A percentile compares a stretch with the other conserved stretches of the same genome.
phyloP scores from a whole-genome alignment of 1,284 basidiomycete species.

The Trametes pubescens region DNA sequence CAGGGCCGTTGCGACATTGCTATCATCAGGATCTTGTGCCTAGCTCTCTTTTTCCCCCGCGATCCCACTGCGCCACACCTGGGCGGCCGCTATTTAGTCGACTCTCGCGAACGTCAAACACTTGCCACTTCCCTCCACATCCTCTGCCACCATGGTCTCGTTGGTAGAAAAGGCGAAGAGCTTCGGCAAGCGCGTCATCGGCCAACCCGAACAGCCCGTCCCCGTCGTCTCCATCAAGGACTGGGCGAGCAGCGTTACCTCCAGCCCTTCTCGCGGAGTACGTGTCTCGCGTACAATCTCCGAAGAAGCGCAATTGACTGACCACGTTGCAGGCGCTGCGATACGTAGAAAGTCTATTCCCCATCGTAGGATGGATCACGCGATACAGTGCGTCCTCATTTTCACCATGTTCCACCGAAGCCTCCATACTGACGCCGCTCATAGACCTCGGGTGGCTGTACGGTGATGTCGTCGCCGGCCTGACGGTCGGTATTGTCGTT shows the following conservation, averaged over 20 bases:
- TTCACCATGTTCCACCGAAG: neutral
- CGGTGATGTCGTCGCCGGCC: constrained; percentile 87
- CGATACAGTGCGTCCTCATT: constrained; percentile 75
- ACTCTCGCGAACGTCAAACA: constrained; percentile 16
- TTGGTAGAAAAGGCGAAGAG: constrained; percentile 50
- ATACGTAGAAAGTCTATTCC: constrained; percentile 81
- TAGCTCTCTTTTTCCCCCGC: constrained; percentile 26
- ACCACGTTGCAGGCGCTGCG: constrained; percentile 52
- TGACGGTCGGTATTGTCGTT: constrained; percentile 92
- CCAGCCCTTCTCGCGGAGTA: constrained; percentile 59
- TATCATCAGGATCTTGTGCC: constrained; percentile 26
- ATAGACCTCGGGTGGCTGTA: constrained; percentile 75
- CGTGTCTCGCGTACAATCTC: constrained; percentile 31
- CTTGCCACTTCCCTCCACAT: constrained; percentile 11
- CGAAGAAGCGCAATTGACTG: constrained; percentile 23
- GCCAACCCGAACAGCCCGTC: constrained; percentile 64
- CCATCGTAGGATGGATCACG: constrained; percentile 83
- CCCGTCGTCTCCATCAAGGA: constrained; percentile 64
- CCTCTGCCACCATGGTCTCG: constrained; percentile 47
- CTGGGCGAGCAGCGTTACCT: constrained; percentile 54
- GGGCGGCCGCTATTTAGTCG: constrained; percentile 16
- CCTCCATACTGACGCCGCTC: constrained; percentile 2
- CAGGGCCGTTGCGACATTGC: constrained; percentile 31
- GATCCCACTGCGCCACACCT: constrained; percentile 4
- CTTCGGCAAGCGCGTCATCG: constrained; percentile 66